A percentile compares a stretch with the other conserved stretches of the same genome.
Evolutionary conservation across 2,329 filamentous ascomycete species (phyloP).

Genomic region (Escovopsis weberi): DNA sequence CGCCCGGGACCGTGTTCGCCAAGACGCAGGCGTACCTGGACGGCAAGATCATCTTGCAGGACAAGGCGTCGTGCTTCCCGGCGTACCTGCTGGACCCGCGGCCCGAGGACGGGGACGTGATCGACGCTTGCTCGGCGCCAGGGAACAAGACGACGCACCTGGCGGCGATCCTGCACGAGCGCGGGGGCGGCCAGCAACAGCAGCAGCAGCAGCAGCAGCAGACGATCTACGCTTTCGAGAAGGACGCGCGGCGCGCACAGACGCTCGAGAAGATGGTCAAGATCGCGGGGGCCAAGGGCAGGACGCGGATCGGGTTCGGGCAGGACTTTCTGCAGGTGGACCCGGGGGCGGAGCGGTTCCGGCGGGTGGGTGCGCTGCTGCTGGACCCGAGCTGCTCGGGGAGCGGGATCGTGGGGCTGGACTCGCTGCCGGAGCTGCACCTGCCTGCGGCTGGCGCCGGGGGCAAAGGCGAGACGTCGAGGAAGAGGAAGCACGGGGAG

Average conservation of each 20-base stretch:
- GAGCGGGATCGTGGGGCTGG: constrained; percentile 82
- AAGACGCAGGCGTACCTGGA: constrained; percentile 58
- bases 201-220: constrained; percentile 9
- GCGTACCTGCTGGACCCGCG: constrained; percentile 68
- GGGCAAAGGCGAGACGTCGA: constrained; percentile 5
- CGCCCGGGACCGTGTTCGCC: constrained; percentile 56
- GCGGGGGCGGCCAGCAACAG: constrained; percentile 20
- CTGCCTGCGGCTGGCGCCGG: constrained; percentile 28
- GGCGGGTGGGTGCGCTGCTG: constrained; percentile 63
- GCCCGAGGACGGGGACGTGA: constrained; percentile 54
- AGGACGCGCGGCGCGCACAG: constrained; percentile 53
- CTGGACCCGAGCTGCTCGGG: constrained; percentile 93
- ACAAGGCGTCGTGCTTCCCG: constrained; percentile 94
- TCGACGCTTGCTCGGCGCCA: constrained; percentile 90
- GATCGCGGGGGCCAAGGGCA: constrained; percentile 52
- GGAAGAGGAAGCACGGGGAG: constrained; percentile 32
- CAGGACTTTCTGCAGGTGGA: constrained; percentile 74
- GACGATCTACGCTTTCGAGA: constrained; percentile 64
- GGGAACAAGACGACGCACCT: constrained; percentile 97
- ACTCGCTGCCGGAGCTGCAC: constrained; percentile 57
- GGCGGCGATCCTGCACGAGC: constrained; percentile 52
- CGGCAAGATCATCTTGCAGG: constrained; percentile 78
- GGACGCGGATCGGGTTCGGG: constrained; percentile 54
- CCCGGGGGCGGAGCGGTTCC: constrained; percentile 45
- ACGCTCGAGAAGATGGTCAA: constrained; percentile 76